These are phyloP conservation scores for Phytophthora pseudosyringae DNA, from an alignment of 352 stramenopile species.

Conservation along the genomic window DNA sequence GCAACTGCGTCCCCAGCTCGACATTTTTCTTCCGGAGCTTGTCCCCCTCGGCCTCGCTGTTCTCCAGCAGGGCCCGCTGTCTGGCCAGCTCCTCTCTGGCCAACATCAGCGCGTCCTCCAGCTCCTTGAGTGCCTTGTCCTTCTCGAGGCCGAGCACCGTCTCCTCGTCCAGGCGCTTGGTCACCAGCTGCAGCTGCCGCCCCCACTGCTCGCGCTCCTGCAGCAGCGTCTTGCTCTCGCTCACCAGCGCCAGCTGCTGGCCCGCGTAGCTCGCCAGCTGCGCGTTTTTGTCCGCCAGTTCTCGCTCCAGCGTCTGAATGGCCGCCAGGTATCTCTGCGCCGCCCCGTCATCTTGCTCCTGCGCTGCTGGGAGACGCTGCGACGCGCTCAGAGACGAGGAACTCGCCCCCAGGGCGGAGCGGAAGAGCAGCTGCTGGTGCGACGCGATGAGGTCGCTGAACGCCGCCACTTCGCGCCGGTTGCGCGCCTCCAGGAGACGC, in stretches of 20 bases:
- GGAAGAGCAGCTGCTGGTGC: constrained; percentile 79
- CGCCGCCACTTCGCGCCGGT: constrained; percentile 59
- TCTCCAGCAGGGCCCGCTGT: constrained; percentile 58
- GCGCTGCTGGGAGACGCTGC: constrained; percentile 4
- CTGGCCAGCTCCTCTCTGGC: constrained; percentile 66
- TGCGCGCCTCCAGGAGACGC: constrained; percentile 68
- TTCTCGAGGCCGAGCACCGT: constrained; percentile 68
- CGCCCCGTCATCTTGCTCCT: constrained; percentile 35
- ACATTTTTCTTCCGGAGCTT: constrained; percentile 47
- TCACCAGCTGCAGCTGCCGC: constrained; percentile 57
- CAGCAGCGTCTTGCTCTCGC: constrained; percentile 76
- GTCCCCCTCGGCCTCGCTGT: constrained; percentile 52
- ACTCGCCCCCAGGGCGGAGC: constrained; percentile 29
- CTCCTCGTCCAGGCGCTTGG: constrained; percentile 69
- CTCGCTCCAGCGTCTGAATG: constrained; percentile 74
- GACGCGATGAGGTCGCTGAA: constrained; percentile 66
- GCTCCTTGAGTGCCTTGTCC: constrained; percentile 67
- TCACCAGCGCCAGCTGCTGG: constrained; percentile 70
- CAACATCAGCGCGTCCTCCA: constrained; percentile 56
- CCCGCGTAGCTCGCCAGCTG: constrained; percentile 57
- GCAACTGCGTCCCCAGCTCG: constrained; percentile 61
- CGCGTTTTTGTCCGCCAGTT: constrained; percentile 74
- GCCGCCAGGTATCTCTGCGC: constrained; percentile 60
- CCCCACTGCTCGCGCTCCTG: constrained; percentile 70
- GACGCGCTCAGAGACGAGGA: constrained; percentile 29